phyloP scores from a whole-genome alignment of 257 asterid species.

The Solanum appendiculatum region DNA sequence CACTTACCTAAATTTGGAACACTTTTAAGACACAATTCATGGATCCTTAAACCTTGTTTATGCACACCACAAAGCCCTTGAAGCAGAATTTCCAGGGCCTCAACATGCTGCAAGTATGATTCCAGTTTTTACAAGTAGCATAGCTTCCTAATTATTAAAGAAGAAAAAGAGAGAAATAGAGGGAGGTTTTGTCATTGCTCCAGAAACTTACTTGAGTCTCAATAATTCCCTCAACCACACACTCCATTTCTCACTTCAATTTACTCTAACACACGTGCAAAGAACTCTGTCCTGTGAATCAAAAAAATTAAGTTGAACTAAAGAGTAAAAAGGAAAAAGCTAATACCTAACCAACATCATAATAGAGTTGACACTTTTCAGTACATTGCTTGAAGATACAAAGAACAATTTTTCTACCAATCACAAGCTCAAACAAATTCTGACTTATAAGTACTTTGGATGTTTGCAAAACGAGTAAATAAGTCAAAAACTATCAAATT shows the following conservation, averaged over 20 bases:
- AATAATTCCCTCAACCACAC: slow-evolving; percentile 93
- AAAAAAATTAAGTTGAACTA: not conserved
- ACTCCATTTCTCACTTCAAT: slow-evolving; percentile 43
- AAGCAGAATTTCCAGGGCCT: slow-evolving; percentile 92
- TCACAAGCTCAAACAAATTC: not conserved
- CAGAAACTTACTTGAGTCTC: slow-evolving; percentile 59
- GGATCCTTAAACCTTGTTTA: slow-evolving; percentile 67
- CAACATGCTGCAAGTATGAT: slow-evolving; percentile 63
- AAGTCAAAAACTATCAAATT: not conserved
- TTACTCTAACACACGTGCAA: not conserved
- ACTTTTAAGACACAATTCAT: slow-evolving; percentile 81
- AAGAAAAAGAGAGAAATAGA: not conserved
- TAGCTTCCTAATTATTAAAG: not conserved
- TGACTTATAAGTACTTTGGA: not conserved
- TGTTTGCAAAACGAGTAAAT: not conserved
- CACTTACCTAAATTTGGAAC: slow-evolving; percentile 65
- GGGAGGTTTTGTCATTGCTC: not conserved
- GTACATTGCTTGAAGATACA: not conserved
- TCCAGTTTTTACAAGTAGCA: not conserved
- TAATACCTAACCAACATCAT: not conserved
- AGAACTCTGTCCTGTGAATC: not conserved
- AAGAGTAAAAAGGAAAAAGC: not conserved
- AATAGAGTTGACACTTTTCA: not conserved
- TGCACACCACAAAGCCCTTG: slow-evolving; percentile 90
- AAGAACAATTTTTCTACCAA: not conserved